These are phyloP conservation scores for Mycogone perniciosa DNA, from an alignment of 2,329 filamentous ascomycete genomes.

Conservation along the genomic window DNA sequence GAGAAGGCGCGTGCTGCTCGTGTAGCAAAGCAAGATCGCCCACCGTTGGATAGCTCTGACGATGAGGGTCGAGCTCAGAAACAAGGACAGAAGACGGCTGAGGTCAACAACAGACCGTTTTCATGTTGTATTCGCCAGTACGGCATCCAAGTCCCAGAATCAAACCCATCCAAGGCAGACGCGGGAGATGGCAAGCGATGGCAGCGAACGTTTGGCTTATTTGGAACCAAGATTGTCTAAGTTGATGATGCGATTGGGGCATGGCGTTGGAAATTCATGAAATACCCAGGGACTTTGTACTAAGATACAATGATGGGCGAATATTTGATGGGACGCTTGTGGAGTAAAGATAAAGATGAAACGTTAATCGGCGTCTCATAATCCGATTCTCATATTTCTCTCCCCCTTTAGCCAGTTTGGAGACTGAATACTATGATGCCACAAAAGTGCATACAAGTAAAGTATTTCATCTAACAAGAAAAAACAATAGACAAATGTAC, in stretches of 20 bases:
- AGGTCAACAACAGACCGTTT: slow-evolving; percentile 53
- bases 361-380: too few species aligned
- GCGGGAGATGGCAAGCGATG: slow-evolving; percentile 45
- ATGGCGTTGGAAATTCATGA: not conserved
- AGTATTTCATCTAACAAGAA: not conserved
- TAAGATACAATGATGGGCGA: not conserved
- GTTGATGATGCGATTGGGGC: not conserved
- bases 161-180: slow-evolving; percentile 37
- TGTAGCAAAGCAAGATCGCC: slow-evolving; percentile 23
- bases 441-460: not conserved
- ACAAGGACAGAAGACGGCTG: slow-evolving; percentile 3
- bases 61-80: slow-evolving; percentile 9
- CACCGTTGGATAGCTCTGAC: slow-evolving; percentile 35
- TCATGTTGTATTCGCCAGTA: slow-evolving; percentile 67
- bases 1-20: slow-evolving; percentile 14
- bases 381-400: too few species aligned
- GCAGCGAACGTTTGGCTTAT: slow-evolving; percentile 58
- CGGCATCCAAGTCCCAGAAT: slow-evolving; percentile 45
- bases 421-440: not conserved
- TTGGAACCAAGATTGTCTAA: slow-evolving; percentile 52
- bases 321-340: not conserved
- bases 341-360: too few species aligned
- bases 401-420: too few species aligned
- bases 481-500: not conserved
- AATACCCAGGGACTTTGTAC: not conserved